phyloP scores from a whole-genome alignment of 1,284 basidiomycete species.

The Rhizoctonia solani region DNA sequence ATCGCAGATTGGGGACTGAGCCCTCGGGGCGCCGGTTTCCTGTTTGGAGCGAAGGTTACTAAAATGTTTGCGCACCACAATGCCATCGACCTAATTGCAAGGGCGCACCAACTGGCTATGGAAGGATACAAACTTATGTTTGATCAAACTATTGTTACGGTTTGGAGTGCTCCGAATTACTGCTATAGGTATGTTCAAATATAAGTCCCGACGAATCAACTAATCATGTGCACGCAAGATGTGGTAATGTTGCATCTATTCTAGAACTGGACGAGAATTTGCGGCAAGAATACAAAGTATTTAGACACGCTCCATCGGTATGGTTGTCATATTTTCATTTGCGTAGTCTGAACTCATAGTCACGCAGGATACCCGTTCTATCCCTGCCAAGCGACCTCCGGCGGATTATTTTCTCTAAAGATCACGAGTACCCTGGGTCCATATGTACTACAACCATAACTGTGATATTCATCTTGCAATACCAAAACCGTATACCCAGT shows the following conservation, averaged over 20 bases:
- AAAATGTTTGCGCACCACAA: conserved; percentile 90
- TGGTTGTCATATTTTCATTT: conserved; percentile 44
- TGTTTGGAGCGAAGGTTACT: conserved; percentile 93
- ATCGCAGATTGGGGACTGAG: conserved; percentile 94
- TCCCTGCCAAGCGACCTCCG: conserved; percentile 86
- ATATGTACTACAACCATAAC: too few species aligned
- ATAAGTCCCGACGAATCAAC: not conserved
- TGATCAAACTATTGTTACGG: conserved; percentile 92
- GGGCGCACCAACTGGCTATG: conserved; percentile 98
- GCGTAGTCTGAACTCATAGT: conserved; percentile 37
- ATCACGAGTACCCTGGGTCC: too few species aligned
- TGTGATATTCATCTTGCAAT: too few species aligned
- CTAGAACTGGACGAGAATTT: conserved; percentile 90
- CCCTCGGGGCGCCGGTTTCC: conserved; percentile 93
- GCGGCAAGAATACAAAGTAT: conserved; percentile 90
- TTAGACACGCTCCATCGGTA: conserved; percentile 75
- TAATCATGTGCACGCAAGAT: conserved; percentile 53
- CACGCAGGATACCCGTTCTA: conserved; percentile 75
- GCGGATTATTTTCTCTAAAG: conserved; percentile 81
- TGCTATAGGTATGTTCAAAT: conserved; percentile 79
- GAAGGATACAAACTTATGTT: conserved; percentile 99
- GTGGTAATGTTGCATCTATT: conserved; percentile 93
- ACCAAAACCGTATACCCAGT: too few species aligned
- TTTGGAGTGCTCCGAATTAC: conserved; percentile 99
- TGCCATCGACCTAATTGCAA: conserved; percentile 90